These are phyloP conservation scores for Lipomyces mesembrius DNA, from an alignment of 805 yeast species.

Conservation along the genomic window DNA sequence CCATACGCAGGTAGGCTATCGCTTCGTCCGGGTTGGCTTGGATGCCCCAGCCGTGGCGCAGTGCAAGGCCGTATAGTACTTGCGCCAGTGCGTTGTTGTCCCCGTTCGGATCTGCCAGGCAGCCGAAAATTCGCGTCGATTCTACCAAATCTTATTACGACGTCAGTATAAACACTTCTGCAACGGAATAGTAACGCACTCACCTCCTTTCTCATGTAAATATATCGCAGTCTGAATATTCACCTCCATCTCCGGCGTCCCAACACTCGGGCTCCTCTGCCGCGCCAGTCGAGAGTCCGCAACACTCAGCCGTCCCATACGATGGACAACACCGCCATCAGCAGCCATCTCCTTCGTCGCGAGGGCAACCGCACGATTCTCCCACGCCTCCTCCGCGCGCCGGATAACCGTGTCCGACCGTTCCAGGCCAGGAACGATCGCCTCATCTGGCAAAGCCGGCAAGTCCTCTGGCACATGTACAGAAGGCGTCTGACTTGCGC, in stretches of 20 bases:
- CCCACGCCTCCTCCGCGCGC: constrained; percentile 15
- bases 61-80: constrained; percentile 42
- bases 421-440: background rate
- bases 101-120: constrained; percentile 41
- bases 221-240: constrained; percentile 42
- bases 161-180: constrained; percentile 18
- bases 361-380: constrained; percentile 18
- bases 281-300: background rate
- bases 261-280: constrained; percentile 9
- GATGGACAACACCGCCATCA: background rate
- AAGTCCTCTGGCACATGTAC: constrained; percentile 18
- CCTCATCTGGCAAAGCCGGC: constrained; percentile 7
- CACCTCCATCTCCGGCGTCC: constrained; percentile 24
- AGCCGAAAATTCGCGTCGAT: constrained; percentile 34
- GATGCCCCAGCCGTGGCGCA: constrained; percentile 46
- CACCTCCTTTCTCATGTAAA: constrained; percentile 40
- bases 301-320: background rate
- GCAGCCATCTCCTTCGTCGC: constrained; percentile 17
- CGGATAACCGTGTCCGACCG: background rate
- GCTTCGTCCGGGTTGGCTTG: constrained; percentile 36
- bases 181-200: background rate
- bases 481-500: background rate
- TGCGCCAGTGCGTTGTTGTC: constrained; percentile 43
- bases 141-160: constrained; percentile 14
- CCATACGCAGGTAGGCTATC: constrained; percentile 39